Evolutionary conservation across 257 asterid genomes (phyloP).

Genomic region (Przewalskia tangutica): DNA sequence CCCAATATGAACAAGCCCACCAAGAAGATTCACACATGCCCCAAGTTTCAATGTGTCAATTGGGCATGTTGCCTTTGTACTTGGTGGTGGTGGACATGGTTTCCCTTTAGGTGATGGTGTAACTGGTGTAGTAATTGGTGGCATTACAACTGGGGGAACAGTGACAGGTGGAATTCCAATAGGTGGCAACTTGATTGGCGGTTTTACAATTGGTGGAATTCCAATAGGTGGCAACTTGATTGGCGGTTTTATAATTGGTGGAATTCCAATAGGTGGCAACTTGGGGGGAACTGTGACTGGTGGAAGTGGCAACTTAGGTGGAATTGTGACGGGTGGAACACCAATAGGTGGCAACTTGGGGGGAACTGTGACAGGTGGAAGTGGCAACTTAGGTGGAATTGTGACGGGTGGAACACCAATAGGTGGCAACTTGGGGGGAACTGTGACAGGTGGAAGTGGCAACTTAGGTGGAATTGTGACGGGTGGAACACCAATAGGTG

Average conservation of each 20-base stretch:
- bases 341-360: background rate
- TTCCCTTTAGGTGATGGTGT: slow-evolving; percentile 8
- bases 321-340: background rate
- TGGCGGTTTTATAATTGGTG: slow-evolving; percentile 14
- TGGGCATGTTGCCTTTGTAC: slow-evolving; percentile 41
- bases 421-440: slow-evolving; percentile 16
- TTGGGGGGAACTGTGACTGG: background rate
- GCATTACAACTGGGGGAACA: slow-evolving; percentile 8
- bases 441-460: background rate
- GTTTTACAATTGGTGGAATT: slow-evolving; percentile 9
- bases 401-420: slow-evolving; percentile 9
- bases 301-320: background rate
- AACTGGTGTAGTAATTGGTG: background rate
- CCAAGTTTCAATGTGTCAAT: slow-evolving; percentile 65
- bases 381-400: background rate
- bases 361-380: no score
- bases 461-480: slow-evolving; percentile 14
- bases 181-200: slow-evolving; percentile 13
- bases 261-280: slow-evolving; percentile 10
- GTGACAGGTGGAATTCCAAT: slow-evolving; percentile 4
- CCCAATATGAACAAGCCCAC: slow-evolving; percentile 60
- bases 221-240: slow-evolving; percentile 2
- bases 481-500: slow-evolving; percentile 9
- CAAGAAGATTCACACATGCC: slow-evolving; percentile 73
- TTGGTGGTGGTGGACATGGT: slow-evolving; percentile 11